Conservation (phyloP, 768 basidiomycete species). For the Rhizopogon vinicolor region DNA sequence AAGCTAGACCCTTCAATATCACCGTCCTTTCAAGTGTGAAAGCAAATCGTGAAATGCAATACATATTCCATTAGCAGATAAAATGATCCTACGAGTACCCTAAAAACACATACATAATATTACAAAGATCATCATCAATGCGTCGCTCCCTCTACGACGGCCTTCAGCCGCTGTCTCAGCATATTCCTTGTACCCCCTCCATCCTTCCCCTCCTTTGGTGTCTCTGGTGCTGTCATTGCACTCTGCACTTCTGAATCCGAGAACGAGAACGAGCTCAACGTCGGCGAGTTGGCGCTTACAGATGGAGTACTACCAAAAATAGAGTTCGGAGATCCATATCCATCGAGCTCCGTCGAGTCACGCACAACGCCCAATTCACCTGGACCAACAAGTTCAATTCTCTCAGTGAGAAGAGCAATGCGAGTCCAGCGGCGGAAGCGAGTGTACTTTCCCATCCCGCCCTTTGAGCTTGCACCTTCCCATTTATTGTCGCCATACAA, state of each 20-base stretch:
- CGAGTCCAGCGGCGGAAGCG: constrained; percentile 85
- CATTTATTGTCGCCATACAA: constrained; percentile 95
- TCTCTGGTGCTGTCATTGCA: constrained; percentile 18
- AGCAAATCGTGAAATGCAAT: background rate
- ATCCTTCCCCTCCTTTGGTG: constrained; percentile 11
- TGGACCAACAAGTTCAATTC: constrained; percentile 49
- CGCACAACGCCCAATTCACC: constrained; percentile 27
- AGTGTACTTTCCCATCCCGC: constrained; percentile 91
- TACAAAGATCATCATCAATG: constrained; percentile 18
- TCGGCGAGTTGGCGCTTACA: constrained; percentile 22
- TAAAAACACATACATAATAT: background rate
- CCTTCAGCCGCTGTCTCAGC: constrained; percentile 26
- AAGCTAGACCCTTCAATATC: background rate
- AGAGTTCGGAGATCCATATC: constrained; percentile 9
- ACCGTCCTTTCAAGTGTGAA: background rate
- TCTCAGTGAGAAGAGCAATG: constrained; percentile 73
- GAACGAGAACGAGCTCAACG: constrained; percentile 16
- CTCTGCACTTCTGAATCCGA: constrained; percentile 23
- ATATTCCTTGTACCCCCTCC: constrained; percentile 8
- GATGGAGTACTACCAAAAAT: constrained; percentile 11
- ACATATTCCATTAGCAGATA: background rate
- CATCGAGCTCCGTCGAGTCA: constrained; percentile 9
- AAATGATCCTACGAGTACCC: background rate
- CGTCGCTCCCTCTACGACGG: constrained; percentile 23
- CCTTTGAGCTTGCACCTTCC: constrained; percentile 71